Evolutionary conservation across 306 rosid species (phyloP).

Genomic region (Rubus idaeus): DNA sequence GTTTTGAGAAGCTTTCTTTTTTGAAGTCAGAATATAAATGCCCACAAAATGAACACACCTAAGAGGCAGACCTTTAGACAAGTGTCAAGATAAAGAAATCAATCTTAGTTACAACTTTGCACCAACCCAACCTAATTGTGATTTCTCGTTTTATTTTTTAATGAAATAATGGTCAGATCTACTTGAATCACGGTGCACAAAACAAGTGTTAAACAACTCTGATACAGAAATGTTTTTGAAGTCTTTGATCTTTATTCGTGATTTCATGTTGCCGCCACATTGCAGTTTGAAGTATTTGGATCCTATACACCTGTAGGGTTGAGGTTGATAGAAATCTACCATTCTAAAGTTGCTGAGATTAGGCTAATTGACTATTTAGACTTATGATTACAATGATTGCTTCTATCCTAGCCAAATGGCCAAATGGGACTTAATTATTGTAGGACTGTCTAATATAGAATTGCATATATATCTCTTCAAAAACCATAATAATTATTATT

Average conservation of each 20-base stretch:
- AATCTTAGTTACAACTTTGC: neutral
- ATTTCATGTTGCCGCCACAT: neutral
- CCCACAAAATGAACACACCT: neutral
- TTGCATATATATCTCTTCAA: neutral
- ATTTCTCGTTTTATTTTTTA: neutral
- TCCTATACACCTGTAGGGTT: slow-evolving; percentile 1
- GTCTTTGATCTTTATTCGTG: neutral
- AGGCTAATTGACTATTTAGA: neutral
- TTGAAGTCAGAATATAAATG: slow-evolving; percentile 2
- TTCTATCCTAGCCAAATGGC: too few species aligned
- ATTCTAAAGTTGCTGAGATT: neutral
- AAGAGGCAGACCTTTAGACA: too few species aligned
- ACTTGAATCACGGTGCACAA: neutral
- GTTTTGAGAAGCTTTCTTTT: slow-evolving; percentile 6
- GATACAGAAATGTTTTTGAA: neutral
- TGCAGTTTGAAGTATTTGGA: neutral
- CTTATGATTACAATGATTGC: neutral
- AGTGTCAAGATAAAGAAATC: neutral
- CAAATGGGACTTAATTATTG: neutral
- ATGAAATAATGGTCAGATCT: neutral
- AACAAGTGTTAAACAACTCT: neutral
- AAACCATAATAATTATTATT: too few species aligned
- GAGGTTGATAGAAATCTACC: slow-evolving; percentile 14
- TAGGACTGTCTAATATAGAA: neutral
- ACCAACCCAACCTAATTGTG: neutral